Evolutionary conservation across 2,329 filamentous ascomycete genomes (phyloP), one percentile per base, ranked within the genome.

Genomic region (Aspergillus pseudoterreus): DNA sequence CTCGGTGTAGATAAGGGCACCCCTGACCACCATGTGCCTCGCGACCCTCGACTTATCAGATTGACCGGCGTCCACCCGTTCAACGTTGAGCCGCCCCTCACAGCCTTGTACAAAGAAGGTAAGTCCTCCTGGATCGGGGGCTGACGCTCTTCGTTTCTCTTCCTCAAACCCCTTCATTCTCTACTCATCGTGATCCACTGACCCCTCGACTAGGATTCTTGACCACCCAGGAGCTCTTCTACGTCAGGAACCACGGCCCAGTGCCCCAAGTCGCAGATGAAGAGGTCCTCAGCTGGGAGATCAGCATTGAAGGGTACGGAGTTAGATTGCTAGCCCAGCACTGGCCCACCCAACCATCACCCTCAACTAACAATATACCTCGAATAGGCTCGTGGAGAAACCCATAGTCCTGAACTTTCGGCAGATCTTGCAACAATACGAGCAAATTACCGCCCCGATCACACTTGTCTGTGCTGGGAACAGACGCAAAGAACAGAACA

Each of bases 401-500:
- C 90, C 91, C 0, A 72, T 95, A 32, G 85, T 75, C 12, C 76
- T 95, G 60, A 88, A 79, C 2, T 75, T 96, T 45, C 79, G 81
- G 35, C 83, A 94, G 47, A 79, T 96, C 1, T 75, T 95, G 30
- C 74, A 79, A 33, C 80, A 88, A 8, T 95, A 87, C 62, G 84
- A 92, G 49, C 89, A 95, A 66, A 81, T 90, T 22, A 96, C 91
- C 2, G 88, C 88, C 52, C 92, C 92, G 0, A 80, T 96, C 53
- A 96, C 92, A 0, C 80, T 96, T 1, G 91, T 96, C 19, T 96
- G 92, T 68, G 92, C 92, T 4, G 92, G 92, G 1, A 96, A 96
- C 69, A 81, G 92, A 53, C 82, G 92, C 30, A 96, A 96, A 72
- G 92, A 96, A 71, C 92, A 96, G 66, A 96, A 96, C 60, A 79